These are phyloP conservation scores for Liriodendron chinense DNA, from an alignment of 164 flowering plant species.

Conservation along the genomic window DNA sequence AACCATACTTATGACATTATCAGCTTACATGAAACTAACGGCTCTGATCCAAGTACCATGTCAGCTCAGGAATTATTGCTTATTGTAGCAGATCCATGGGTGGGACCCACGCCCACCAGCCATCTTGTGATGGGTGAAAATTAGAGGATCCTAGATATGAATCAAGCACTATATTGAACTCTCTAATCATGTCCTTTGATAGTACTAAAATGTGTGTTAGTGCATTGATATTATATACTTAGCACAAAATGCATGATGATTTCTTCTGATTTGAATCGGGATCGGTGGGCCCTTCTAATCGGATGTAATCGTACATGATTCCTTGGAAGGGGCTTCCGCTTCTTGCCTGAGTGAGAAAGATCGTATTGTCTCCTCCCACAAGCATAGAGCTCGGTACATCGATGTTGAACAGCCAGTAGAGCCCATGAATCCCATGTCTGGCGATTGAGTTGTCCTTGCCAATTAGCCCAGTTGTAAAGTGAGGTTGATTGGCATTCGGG, in stretches of 20 bases:
- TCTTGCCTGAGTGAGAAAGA: conserved; percentile 51
- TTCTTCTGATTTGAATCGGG: conserved; percentile 3
- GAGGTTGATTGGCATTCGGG: conserved; percentile 23
- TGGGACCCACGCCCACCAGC: too few relatives aligned
- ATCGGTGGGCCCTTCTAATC: conserved; percentile 46
- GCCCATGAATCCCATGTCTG: conserved; percentile 71
- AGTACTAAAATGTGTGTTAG: too few relatives aligned
- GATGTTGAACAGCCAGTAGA: conserved; percentile 45
- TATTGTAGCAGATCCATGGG: too few relatives aligned
- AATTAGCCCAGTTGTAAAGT: conserved; percentile 46
- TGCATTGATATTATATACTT: too few relatives aligned
- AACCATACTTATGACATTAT: too few relatives aligned
- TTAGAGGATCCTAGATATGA: too few relatives aligned
- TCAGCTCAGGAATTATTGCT: too few relatives aligned
- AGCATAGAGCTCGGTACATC: conserved; percentile 36
- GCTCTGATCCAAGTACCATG: too few relatives aligned
- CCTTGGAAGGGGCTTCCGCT: conserved; percentile 43
- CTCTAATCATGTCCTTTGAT: not conserved
- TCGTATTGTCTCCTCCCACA: conserved; percentile 47
- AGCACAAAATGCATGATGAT: not conserved
- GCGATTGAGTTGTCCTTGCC: conserved; percentile 75
- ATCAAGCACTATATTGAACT: too few relatives aligned
- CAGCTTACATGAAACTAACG: too few relatives aligned
- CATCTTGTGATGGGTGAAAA: too few relatives aligned
- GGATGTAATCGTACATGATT: conserved; percentile 66